These are phyloP conservation scores for Tephrocybe sp. DNA, from an alignment of 768 basidiomycete species.

Conservation along the genomic window DNA sequence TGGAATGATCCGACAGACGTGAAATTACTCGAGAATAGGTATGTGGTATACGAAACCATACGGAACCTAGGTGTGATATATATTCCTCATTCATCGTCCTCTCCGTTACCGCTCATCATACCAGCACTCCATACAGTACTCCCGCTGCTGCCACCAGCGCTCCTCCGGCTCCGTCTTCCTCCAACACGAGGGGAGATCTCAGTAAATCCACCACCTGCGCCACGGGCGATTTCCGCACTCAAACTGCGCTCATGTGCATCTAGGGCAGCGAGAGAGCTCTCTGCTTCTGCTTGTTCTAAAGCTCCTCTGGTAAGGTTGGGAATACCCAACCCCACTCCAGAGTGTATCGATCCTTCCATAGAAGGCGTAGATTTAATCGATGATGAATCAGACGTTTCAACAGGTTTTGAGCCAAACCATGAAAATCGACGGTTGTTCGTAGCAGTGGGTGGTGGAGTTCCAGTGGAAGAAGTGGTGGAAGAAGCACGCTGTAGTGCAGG, in stretches of 20 bases:
- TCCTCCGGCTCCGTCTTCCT: slow-evolving; percentile 58
- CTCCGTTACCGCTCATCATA: slow-evolving; percentile 57
- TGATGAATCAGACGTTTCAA: slow-evolving; percentile 42
- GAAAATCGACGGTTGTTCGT: slow-evolving; percentile 57
- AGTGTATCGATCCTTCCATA: slow-evolving; percentile 20
- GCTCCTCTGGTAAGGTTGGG: slow-evolving; percentile 69
- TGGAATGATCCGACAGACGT: no score
- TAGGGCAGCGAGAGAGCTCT: slow-evolving; percentile 70
- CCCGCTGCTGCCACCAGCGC: slow-evolving; percentile 63
- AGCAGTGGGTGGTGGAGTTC: slow-evolving; percentile 24
- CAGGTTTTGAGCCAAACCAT: slow-evolving; percentile 57
- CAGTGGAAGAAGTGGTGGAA: slow-evolving; percentile 16
- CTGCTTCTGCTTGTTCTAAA: slow-evolving; percentile 75
- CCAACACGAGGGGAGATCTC: slow-evolving; percentile 58
- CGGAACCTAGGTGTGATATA: background rate
- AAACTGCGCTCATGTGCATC: slow-evolving; percentile 76
- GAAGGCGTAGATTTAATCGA: slow-evolving; percentile 48
- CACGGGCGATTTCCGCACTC: slow-evolving; percentile 74
- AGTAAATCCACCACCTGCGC: slow-evolving; percentile 72
- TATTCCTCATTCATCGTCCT: slow-evolving; percentile 27
- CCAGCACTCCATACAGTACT: slow-evolving; percentile 90
- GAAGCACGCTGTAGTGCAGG: slow-evolving; percentile 22
- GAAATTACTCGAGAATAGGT: slow-evolving; percentile 2
- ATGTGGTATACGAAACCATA: slow-evolving; percentile 5
- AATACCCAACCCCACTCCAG: slow-evolving; percentile 30